Conservation (phyloP, 1,284 basidiomycete genomes). For the Sanghuangporus weigelae region DNA sequence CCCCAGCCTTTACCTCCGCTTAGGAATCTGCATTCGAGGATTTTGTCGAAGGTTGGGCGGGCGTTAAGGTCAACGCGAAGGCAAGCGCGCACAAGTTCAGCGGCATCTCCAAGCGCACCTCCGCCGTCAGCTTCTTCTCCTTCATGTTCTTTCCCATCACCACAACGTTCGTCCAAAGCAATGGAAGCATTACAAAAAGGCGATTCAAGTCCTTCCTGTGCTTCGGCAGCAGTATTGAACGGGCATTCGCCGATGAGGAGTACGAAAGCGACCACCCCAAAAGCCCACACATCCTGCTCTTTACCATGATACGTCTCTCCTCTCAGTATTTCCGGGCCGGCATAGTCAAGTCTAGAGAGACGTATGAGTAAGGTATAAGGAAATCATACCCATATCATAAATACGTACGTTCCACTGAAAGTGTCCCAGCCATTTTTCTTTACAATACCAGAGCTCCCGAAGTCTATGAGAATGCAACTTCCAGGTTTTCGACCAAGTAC, state of each 20-base stretch:
- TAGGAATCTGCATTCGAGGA: slow-evolving; percentile 75
- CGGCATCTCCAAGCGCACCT: slow-evolving; percentile 75
- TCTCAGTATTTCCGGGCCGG: slow-evolving; percentile 92
- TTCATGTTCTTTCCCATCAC: slow-evolving; percentile 61
- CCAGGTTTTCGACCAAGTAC: slow-evolving; percentile 62
- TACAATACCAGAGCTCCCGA: slow-evolving; percentile 88
- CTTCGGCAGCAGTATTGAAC: slow-evolving; percentile 82
- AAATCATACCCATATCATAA: slow-evolving; percentile 4
- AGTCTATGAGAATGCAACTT: slow-evolving; percentile 92
- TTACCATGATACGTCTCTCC: slow-evolving; percentile 94
- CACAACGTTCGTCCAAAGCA: slow-evolving; percentile 70
- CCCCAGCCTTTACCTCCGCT: slow-evolving; percentile 64
- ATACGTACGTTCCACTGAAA: slow-evolving; percentile 85
- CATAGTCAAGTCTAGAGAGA: slow-evolving; percentile 80
- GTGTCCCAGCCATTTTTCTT: slow-evolving; percentile 89
- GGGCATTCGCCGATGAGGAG: slow-evolving; percentile 94
- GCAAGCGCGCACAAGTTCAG: slow-evolving; percentile 75
- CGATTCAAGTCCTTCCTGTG: slow-evolving; percentile 71
- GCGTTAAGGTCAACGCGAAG: slow-evolving; percentile 65
- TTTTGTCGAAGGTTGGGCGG: slow-evolving; percentile 78
- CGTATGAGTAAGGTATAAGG: slow-evolving; percentile 18
- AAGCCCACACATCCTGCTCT: slow-evolving; percentile 98
- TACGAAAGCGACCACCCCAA: slow-evolving; percentile 97
- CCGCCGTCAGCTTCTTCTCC: slow-evolving; percentile 76
- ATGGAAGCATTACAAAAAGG: slow-evolving; percentile 70